A percentile compares a stretch with the other conserved stretches of the same genome.
These are phyloP conservation scores for Venustampulla echinocandica DNA, from an alignment of 495 filamentous ascomycete species.

Conservation along the genomic window DNA sequence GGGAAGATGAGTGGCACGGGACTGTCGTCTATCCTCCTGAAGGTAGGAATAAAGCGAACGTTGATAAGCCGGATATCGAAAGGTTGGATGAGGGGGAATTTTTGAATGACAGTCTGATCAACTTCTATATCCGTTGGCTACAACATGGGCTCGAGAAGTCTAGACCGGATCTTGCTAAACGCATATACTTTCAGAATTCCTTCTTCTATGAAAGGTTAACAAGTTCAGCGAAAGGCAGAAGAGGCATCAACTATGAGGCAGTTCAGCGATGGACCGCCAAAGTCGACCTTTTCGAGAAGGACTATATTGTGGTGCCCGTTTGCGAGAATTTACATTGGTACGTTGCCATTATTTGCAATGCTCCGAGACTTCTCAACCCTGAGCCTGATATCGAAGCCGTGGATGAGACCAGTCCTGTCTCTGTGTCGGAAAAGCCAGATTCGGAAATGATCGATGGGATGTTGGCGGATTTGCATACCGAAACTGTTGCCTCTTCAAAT, in stretches of 20 bases:
- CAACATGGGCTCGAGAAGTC: conserved; percentile 52
- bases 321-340: conserved; percentile 89
- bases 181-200: conserved; percentile 81
- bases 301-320: conserved; percentile 87
- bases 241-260: conserved; percentile 64
- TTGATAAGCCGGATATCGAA: conserved; percentile 69
- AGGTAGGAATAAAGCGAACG: conserved; percentile 63
- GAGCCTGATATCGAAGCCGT: conserved; percentile 14
- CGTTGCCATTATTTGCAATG: conserved; percentile 90
- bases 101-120: conserved; percentile 86
- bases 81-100: conserved; percentile 78
- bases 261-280: conserved; percentile 85
- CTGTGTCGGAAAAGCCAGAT: not conserved
- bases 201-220: conserved; percentile 80
- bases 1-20: conserved; percentile 33
- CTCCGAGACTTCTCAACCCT: conserved; percentile 45
- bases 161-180: conserved; percentile 47
- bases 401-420: not conserved
- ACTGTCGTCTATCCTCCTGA: conserved; percentile 59
- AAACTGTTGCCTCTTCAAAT: not conserved
- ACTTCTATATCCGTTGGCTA: conserved; percentile 73
- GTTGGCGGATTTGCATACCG: not conserved
- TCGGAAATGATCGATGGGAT: not conserved
- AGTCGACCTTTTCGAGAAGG: conserved; percentile 75
- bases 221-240: conserved; percentile 42